Evolutionary conservation across 2,329 filamentous ascomycete species (phyloP), one percentile per base, ranked within the genome.

Genomic region (Aspergillus phoenicis): DNA sequence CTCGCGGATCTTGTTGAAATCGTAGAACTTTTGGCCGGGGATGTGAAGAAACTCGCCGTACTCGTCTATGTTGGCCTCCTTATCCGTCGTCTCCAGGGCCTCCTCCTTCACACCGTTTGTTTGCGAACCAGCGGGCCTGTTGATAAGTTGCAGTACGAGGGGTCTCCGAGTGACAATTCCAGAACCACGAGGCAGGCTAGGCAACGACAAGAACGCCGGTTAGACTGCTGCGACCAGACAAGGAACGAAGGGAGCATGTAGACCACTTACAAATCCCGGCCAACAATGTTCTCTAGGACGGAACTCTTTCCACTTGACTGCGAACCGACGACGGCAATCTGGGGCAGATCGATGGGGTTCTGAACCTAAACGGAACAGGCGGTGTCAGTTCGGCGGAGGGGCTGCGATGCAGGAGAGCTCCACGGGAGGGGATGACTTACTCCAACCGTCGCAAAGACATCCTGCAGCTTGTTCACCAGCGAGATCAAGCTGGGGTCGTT

Each of bases 221-320:
- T 70, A 76, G 73, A 61, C 58, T 63, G 59, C 51, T 58, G 54
- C 58, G 52, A 56, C 59, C 59, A 55, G 38, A 64, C 52, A 56
- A 22, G 17, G 17, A 41, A 26, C 33, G 33, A 15, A 5, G 53
- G 36, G 47, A 54, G 15, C 24, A 45, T 36, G 20, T 54, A 51
- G 28, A 57, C 57, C 61, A 84, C 91, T 82, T 85, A 98, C 94
- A 99, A 99, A 82, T 99, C 95, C 83, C 95, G 87, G 62, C 95
- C 95, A 60, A 99, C 95, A 73, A 99, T 99, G 75, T 99, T 99
- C 81, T 99, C 95, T 73, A 99, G 81, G 70, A 99, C 95, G 17
- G 95, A 99, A 85, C 93, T 97, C 88, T 99, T 99, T 81, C 95
- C 95, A 79, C 94, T 97, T 20, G 95, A 99, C 83, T 99, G 95